Percentiles rank a stretch among this genome's conserved stretches.
These are phyloP conservation scores for Botryosphaeria agaves DNA, from an alignment of 2,329 filamentous ascomycete species.

Conservation along the genomic window DNA sequence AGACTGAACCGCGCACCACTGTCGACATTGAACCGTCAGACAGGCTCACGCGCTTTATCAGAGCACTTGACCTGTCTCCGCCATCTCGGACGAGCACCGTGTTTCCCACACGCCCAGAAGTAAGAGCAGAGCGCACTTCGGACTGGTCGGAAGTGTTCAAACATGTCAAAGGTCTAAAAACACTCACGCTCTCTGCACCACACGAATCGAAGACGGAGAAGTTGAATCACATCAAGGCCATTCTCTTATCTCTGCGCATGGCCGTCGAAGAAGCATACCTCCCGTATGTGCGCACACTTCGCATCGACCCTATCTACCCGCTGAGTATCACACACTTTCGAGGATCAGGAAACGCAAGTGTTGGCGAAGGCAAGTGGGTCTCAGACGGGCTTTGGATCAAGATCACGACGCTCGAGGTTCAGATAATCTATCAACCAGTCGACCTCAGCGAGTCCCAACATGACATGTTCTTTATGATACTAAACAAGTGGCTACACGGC, in stretches of 20 bases:
- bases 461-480: constrained; percentile 11
- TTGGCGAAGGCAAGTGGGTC: constrained; percentile 3
- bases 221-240: constrained; percentile 9
- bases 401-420: constrained; percentile 11
- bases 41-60: too few species aligned
- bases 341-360: constrained; percentile 11
- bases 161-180: constrained; percentile 5
- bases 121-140: background rate
- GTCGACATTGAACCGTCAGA: too few species aligned
- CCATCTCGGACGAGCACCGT: background rate
- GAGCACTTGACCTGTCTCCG: background rate
- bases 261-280: constrained; percentile 8
- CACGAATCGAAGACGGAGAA: constrained; percentile 14
- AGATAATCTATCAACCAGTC: constrained; percentile 10
- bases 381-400: constrained; percentile 8
- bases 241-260: constrained; percentile 10
- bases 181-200: constrained; percentile 8
- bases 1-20: too few species aligned
- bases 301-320: constrained; percentile 10
- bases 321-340: constrained; percentile 16
- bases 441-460: constrained; percentile 8
- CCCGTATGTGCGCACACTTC: constrained; percentile 6
- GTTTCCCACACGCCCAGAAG: background rate
- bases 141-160: constrained; percentile 9
- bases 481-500: constrained; percentile 13